A percentile compares a stretch with the other conserved stretches of the same genome.
Conservation (phyloP, 352 stramenopile genomes). For the Halophytophthora batemanensis region DNA sequence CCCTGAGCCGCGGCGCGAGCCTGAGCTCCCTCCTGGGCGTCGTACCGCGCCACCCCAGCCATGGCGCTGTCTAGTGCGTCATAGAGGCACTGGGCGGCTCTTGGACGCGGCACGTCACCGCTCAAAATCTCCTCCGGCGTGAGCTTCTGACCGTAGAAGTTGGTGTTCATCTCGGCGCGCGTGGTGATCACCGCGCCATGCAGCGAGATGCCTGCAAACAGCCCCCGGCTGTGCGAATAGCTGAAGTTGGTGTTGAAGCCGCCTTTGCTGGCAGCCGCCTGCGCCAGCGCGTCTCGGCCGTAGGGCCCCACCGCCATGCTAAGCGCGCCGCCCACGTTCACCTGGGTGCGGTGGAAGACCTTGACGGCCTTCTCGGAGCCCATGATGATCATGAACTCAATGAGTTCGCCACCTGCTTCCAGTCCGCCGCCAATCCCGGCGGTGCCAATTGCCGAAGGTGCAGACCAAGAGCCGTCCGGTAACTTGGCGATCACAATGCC, state of each 20-base stretch:
- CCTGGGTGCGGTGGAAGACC: conserved; percentile 85
- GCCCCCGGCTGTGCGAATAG: conserved; percentile 90
- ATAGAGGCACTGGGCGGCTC: conserved; percentile 73
- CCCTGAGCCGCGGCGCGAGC: conserved; percentile 14
- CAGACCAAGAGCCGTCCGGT: conserved; percentile 84
- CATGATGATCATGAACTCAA: conserved; percentile 95
- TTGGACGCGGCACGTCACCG: conserved; percentile 49
- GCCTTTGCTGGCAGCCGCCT: conserved; percentile 72
- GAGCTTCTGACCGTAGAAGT: conserved; percentile 91
- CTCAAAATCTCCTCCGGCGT: conserved; percentile 77
- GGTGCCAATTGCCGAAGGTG: conserved; percentile 92
- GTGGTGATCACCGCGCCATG: conserved; percentile 91
- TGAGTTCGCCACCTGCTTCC: conserved; percentile 88
- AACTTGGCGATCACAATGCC: conserved; percentile 91
- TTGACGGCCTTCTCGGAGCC: conserved; percentile 91
- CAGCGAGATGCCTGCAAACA: conserved; percentile 93
- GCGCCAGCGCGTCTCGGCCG: conserved; percentile 76
- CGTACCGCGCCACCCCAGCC: conserved; percentile 62
- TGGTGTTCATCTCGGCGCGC: conserved; percentile 91
- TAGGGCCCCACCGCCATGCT: conserved; percentile 90
- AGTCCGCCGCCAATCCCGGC: conserved; percentile 85
- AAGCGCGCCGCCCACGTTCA: conserved; percentile 91
- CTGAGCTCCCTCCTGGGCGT: conserved; percentile 25
- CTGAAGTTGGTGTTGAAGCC: conserved; percentile 92
- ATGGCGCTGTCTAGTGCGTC: conserved; percentile 73